Evolutionary conservation across 1,284 basidiomycete genomes (phyloP), one percentile per base, ranked within the genome.

Genomic region (Coniophora puteana): DNA sequence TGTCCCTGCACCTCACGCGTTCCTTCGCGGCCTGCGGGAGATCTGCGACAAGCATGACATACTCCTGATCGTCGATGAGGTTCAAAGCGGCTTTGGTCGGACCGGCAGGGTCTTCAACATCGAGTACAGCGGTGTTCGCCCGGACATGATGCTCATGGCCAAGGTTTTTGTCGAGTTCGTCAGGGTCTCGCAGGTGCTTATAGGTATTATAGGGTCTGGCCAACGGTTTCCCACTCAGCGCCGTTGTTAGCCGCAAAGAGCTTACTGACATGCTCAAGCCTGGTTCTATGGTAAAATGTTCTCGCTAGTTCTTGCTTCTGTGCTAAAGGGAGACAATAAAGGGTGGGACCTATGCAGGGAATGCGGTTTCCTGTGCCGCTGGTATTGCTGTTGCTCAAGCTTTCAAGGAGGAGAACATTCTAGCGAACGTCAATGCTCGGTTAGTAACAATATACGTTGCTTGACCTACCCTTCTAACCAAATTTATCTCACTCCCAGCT

Each of bases 181-280:
- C 20, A n/a, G 38, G 18, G 13, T 36, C 28, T 33, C 28, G 21
- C 42, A 13, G 37, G 36, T 47, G 26, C 50, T 40, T 5, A 28
- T 7, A 18, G 22, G 13, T 23, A 8, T 26, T 8, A 13, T 46
- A 84, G 79, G 93, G 93, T 13, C 71, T 97, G 16, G 93, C 92
- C 25, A 94, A 94, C 58, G 93, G 93, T 11, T 96, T 95, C 77
- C 94, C 94, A 1, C 70, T 98, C 46, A 93, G 89, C 43, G 92
- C 83, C 20, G 78, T 97, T 31, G 78, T 92, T 39, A 85, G 85
- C 49, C 73, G 83, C 38, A 90, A 82, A 66, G 89, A 91, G 51
- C 57, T 95, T 41, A 93, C 89, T 43, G 88, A 90, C 60, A 80
- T 72, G 53, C 74, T 95, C 48, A 78, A 75, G 56, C 79, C 88